These are phyloP conservation scores for Coemansia sp. DNA, from an alignment of 192 early-diverging fungal genomes.

Conservation along the genomic window DNA sequence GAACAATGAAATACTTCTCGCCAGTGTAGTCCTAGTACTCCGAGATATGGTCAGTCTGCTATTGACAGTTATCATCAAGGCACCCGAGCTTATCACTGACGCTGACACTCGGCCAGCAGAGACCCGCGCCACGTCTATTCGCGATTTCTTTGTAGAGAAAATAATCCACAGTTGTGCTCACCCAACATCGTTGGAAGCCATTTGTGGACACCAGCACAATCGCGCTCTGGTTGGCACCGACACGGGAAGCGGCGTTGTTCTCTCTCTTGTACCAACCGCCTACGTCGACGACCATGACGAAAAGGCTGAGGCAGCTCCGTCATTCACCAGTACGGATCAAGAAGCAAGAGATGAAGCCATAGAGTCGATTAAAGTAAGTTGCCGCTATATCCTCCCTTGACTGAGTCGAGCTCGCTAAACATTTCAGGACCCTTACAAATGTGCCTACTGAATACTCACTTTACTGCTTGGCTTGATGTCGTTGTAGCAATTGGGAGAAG, in stretches of 20 bases:
- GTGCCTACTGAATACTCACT: background rate
- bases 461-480: background rate
- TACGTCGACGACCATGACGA: constrained; percentile 2
- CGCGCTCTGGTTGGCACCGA: constrained; percentile 7
- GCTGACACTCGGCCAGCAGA: constrained; percentile 4
- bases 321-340: background rate
- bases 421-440: background rate
- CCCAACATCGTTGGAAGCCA: background rate
- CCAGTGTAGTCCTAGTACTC: constrained; percentile 24
- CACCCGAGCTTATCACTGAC: constrained; percentile 33
- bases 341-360: background rate
- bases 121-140: constrained; percentile 11
- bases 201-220: constrained; percentile 24
- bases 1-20: background rate
- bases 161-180: constrained; percentile 28
- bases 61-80: constrained; percentile 17
- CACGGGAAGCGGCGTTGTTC: constrained; percentile 9
- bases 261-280: constrained; percentile 8
- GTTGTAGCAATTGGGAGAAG: constrained; percentile 48
- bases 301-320: background rate
- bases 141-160: constrained; percentile 48
- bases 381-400: background rate
- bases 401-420: background rate
- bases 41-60: constrained; percentile 24
- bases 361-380: constrained; percentile 35